phyloP scores from a whole-genome alignment of 176 grass and related monocot genomes.

The Triticum dicoccoides region DNA sequence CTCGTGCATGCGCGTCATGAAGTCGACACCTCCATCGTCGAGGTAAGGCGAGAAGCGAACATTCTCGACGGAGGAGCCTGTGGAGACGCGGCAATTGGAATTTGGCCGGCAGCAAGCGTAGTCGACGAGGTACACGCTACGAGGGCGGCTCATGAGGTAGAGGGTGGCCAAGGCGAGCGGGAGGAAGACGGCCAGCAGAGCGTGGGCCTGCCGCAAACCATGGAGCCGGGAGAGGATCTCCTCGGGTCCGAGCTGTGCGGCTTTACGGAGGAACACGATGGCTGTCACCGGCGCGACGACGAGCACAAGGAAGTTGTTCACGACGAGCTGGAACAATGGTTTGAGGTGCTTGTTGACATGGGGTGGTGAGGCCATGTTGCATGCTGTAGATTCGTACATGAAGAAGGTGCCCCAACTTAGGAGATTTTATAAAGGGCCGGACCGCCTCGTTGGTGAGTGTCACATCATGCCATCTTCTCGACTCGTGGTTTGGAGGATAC shows the following conservation, averaged over 20 bases:
- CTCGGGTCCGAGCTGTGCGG: neutral
- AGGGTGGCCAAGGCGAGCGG: neutral
- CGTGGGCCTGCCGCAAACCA: neutral
- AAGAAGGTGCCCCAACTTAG: neutral
- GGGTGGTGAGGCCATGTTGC: neutral
- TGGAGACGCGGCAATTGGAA: neutral
- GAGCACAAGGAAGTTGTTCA: neutral
- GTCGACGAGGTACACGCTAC: constrained; percentile 37
- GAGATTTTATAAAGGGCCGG: neutral
- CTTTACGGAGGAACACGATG: neutral
- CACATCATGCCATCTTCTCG: neutral
- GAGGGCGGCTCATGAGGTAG: neutral
- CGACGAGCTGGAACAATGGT: neutral
- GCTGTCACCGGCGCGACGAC: neutral
- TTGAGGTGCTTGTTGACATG: neutral
- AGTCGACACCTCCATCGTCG: neutral
- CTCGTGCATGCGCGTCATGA: constrained; percentile 18
- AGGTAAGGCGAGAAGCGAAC: neutral
- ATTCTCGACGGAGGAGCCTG: neutral
- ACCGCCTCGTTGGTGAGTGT: no score
- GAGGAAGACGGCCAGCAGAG: neutral
- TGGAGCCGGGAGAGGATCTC: constrained; percentile 3
- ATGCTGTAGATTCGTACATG: neutral
- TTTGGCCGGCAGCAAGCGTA: constrained; percentile 31
- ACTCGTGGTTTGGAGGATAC: neutral